Evolutionary conservation across 768 basidiomycete genomes (phyloP).

Genomic region (Boletales sp.): DNA sequence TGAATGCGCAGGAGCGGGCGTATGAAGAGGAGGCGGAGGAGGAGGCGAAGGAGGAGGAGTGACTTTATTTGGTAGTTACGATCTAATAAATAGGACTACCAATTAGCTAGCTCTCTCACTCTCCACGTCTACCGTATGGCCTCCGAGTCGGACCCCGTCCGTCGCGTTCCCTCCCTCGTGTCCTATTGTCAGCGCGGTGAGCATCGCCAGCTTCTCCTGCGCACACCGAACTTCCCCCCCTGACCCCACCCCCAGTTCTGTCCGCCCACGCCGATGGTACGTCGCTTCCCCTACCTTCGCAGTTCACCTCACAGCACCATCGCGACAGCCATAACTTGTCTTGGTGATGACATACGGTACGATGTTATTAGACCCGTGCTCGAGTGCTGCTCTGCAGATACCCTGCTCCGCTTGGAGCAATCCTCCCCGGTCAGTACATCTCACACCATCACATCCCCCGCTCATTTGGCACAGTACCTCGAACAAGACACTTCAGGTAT

Average conservation of each 20-base stretch:
- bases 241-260: slow-evolving; percentile 42
- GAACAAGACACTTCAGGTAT: slow-evolving; percentile 53
- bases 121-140: slow-evolving; percentile 24
- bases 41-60: slow-evolving; percentile 4
- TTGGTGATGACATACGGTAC: slow-evolving; percentile 61
- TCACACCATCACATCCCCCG: slow-evolving; percentile 11
- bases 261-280: slow-evolving; percentile 58
- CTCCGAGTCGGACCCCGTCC: slow-evolving; percentile 32
- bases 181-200: slow-evolving; percentile 71
- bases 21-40: slow-evolving; percentile 46
- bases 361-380: slow-evolving; percentile 70
- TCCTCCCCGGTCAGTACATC: slow-evolving; percentile 57
- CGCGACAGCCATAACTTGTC: slow-evolving; percentile 53
- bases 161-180: slow-evolving; percentile 60
- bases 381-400: slow-evolving; percentile 67
- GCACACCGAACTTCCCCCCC: slow-evolving; percentile 6
- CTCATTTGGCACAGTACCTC: slow-evolving; percentile 42
- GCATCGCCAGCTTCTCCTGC: slow-evolving; percentile 18
- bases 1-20: slow-evolving; percentile 69
- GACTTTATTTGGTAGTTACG: slow-evolving; percentile 14
- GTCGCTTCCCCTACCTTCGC: slow-evolving; percentile 16
- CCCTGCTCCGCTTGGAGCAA: slow-evolving; percentile 64
- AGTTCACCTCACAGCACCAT: slow-evolving; percentile 4
- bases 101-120: no score
- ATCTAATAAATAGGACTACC: background rate